A percentile compares a stretch with the other conserved stretches of the same genome.
phyloP scores from a whole-genome alignment of 2,329 filamentous ascomycete genomes.

The Pochonia chlamydosporia region DNA sequence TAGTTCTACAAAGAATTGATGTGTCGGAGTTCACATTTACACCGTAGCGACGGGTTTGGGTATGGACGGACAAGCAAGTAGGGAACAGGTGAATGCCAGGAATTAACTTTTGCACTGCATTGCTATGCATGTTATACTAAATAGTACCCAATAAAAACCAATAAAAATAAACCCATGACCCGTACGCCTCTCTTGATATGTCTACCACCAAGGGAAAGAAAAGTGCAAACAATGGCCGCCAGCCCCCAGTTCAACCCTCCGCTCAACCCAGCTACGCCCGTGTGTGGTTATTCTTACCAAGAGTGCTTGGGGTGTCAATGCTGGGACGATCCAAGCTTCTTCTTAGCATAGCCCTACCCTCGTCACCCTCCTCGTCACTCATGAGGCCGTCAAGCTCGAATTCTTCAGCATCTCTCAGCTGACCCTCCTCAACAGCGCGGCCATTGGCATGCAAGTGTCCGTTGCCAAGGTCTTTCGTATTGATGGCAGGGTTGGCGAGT shows the following conservation, averaged over 20 bases:
- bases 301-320: slow-evolving; percentile 36
- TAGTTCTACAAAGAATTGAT: too few relatives aligned
- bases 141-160: not conserved
- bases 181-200: not conserved
- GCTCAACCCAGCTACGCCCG: slow-evolving; percentile 16
- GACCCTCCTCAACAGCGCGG: slow-evolving; percentile 41
- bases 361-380: slow-evolving; percentile 77
- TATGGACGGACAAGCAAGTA: too few relatives aligned
- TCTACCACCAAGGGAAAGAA: not conserved
- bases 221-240: not conserved
- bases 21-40: too few relatives aligned
- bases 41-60: too few relatives aligned
- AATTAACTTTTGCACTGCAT: not conserved
- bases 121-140: not conserved
- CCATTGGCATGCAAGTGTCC: slow-evolving; percentile 28
- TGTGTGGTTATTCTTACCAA: slow-evolving; percentile 26
- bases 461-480: slow-evolving; percentile 31
- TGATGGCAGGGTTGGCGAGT: slow-evolving; percentile 30
- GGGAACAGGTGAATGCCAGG: too few relatives aligned
- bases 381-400: slow-evolving; percentile 90
- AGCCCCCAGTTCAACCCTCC: not conserved
- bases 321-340: slow-evolving; percentile 22
- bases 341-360: slow-evolving; percentile 32
- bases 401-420: slow-evolving; percentile 76
- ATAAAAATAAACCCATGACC: not conserved